Conservation (phyloP, 148 eudicot species). For the Rheum nobile region DNA sequence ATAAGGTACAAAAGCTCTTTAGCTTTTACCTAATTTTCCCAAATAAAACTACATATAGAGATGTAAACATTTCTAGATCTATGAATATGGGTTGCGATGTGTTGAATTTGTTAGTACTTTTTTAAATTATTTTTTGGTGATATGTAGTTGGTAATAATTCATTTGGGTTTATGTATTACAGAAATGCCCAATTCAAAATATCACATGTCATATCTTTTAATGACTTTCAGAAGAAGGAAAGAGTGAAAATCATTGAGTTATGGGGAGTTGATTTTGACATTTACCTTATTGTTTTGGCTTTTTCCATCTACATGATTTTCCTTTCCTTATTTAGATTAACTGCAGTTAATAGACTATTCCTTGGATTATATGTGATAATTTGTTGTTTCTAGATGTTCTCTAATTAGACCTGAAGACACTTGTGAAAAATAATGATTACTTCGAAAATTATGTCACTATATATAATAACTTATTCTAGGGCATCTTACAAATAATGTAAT, state of each 20-base stretch:
- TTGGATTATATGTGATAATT: not conserved
- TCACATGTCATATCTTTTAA: not conserved
- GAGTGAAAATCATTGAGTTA: not conserved
- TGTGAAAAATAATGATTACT: not conserved
- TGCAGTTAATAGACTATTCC: not conserved
- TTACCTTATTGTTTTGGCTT: not conserved
- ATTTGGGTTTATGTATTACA: not conserved
- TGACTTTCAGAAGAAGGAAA: not conserved
- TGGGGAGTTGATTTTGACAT: not conserved
- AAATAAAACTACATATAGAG: not conserved
- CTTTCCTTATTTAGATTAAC: not conserved
- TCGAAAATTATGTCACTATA: not conserved
- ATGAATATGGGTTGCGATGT: not conserved
- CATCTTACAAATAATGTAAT: not conserved
- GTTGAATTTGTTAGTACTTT: not conserved
- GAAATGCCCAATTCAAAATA: not conserved
- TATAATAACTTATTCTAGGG: not conserved
- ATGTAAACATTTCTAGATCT: not conserved
- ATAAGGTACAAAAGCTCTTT: not conserved
- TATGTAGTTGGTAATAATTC: not conserved
- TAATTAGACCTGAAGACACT: not conserved
- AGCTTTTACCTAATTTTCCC: not conserved
- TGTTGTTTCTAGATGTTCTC: not conserved
- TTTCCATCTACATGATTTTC: not conserved
- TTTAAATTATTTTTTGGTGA: not conserved